These are phyloP conservation scores for Dittrichia graveolens DNA, from an alignment of 129 eudicot species.

Conservation along the genomic window DNA sequence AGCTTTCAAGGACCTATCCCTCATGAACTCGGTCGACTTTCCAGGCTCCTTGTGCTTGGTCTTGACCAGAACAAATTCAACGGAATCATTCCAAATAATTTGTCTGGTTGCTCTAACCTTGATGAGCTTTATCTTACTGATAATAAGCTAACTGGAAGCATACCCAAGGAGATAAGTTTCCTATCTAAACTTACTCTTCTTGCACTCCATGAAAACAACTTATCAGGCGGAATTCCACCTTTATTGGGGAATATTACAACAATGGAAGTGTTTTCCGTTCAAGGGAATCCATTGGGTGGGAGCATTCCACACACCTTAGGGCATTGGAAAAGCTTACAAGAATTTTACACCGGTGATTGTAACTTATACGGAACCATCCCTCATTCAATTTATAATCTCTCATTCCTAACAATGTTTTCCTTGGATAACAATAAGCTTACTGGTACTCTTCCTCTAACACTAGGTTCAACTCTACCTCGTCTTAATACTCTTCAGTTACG, in stretches of 20 bases:
- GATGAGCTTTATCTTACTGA: background rate
- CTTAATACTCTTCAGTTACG: background rate
- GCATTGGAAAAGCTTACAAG: background rate
- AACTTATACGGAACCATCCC: slow-evolving; percentile 23
- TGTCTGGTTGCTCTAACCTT: slow-evolving; percentile 15
- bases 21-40: slow-evolving; percentile 7
- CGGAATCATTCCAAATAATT: slow-evolving; percentile 10
- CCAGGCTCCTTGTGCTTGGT: background rate
- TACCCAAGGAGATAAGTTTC: slow-evolving; percentile 14
- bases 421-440: background rate
- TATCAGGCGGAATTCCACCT: slow-evolving; percentile 19
- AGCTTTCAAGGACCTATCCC: slow-evolving; percentile 19
- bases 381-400: slow-evolving; percentile 17
- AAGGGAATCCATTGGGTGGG: slow-evolving; percentile 17
- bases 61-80: background rate
- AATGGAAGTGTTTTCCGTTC: background rate
- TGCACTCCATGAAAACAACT: background rate
- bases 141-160: slow-evolving; percentile 18
- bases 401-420: background rate
- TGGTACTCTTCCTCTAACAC: background rate
- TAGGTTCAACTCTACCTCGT: slow-evolving; percentile 1
- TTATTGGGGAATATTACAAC: slow-evolving; percentile 15
- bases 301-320: slow-evolving; percentile 21
- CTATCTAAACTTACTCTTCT: background rate
- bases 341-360: background rate